phyloP scores from a whole-genome alignment of 768 basidiomycete species.

The Trametes coccinea region DNA sequence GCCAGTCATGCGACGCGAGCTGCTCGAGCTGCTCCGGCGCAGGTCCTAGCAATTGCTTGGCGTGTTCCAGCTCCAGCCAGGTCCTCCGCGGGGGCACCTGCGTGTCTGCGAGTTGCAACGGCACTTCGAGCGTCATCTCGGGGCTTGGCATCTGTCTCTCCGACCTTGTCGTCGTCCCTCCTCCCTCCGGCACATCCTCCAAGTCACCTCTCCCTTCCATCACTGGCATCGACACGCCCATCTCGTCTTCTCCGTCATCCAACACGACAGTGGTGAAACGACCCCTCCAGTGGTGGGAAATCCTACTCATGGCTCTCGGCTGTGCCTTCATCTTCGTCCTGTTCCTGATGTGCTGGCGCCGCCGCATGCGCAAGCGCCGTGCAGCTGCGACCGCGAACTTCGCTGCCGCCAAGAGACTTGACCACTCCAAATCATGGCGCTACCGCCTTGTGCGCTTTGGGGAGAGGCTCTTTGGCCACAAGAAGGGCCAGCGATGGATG shows the following conservation, averaged over 20 bases:
- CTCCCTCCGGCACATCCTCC: constrained; percentile 42
- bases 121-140: constrained; percentile 55
- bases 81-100: constrained; percentile 70
- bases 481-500: constrained; percentile 29
- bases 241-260: constrained; percentile 10
- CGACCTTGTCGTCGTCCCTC: constrained; percentile 62
- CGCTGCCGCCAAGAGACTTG: constrained; percentile 56
- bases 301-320: constrained; percentile 79
- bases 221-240: constrained; percentile 58
- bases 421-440: constrained; percentile 54
- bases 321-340: constrained; percentile 76
- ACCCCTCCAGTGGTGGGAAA: constrained; percentile 77
- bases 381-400: constrained; percentile 67
- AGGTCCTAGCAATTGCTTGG: constrained; percentile 67
- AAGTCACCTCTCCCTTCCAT: constrained; percentile 51
- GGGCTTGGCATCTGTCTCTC: constrained; percentile 79
- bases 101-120: constrained; percentile 59
- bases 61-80: constrained; percentile 64
- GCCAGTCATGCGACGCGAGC: constrained; percentile 70
- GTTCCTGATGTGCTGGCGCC: constrained; percentile 68
- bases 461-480: constrained; percentile 57
- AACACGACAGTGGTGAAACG: constrained; percentile 31
- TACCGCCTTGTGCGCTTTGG: constrained; percentile 56
- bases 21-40: constrained; percentile 79
- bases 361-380: constrained; percentile 66